These are phyloP conservation scores for Neckera pumila DNA, from an alignment of 225 moss, liverwort and hornwort genomes.

Conservation along the genomic window DNA sequence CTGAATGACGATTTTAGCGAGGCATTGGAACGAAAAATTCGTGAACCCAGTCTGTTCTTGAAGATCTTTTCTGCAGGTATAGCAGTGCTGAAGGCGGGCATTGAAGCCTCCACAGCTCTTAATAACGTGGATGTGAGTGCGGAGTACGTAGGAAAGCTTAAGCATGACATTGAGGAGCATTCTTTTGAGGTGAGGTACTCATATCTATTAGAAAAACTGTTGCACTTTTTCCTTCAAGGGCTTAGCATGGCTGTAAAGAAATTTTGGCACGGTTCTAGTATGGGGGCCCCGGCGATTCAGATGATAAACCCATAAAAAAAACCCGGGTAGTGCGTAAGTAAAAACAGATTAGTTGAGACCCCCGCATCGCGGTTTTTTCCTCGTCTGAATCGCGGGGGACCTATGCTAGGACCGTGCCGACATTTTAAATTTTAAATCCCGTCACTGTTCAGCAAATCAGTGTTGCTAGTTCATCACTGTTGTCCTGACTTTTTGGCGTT, in stretches of 20 bases:
- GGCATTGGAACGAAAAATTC: conserved; percentile 70
- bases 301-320: too few relatives aligned
- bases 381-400: too few relatives aligned
- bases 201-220: background rate
- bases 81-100: conserved; percentile 55
- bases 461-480: background rate
- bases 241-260: background rate
- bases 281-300: too few relatives aligned
- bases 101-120: conserved; percentile 80
- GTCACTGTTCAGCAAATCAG: background rate
- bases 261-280: too few relatives aligned
- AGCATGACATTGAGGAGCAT: conserved; percentile 89
- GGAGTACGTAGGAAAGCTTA: conserved; percentile 89
- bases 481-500: background rate
- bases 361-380: too few relatives aligned
- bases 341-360: too few relatives aligned
- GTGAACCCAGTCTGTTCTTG: conserved; percentile 69
- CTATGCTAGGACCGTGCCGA: too few relatives aligned
- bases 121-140: conserved; percentile 92
- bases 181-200: conserved; percentile 43
- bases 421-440: background rate
- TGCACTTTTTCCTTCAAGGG: background rate
- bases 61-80: conserved; percentile 69
- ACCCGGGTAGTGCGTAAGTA: too few relatives aligned
- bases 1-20: conserved; percentile 90